Evolutionary conservation across 129 eudicot species (phyloP), one percentile per base, ranked within the genome.

Genomic region (Tanacetum coccineum): DNA sequence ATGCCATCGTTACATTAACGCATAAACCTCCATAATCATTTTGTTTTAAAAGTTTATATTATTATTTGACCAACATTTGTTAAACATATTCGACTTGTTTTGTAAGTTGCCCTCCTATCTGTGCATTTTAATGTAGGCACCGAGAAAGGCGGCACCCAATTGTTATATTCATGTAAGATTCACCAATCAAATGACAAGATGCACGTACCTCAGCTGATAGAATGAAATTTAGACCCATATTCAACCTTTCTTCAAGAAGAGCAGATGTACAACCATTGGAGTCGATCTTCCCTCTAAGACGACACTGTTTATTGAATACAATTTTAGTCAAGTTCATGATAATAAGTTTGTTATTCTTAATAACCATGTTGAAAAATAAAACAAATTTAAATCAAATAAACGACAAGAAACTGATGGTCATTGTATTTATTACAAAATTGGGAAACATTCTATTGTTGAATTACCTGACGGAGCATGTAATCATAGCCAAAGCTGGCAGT

Each of bases 401-500:
- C 8, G 42, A 6, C 42, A 26, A 58, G 2, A 13, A 26, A 13
- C 63, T 1, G 14, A 58, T 13, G 13, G 19, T 26, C 42, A 26
- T 6, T 36, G 42, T 36, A 36, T 7, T 36, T 36, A 36, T 36
- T 36, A 7, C 42, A 36, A 36, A 36, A 36, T 36, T 1, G 7
- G 10, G 10, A 36, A 36, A 36, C 42, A 36, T 36, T 36, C 42
- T 36, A 36, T 73, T 12, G 49, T 18, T 73, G n/a, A 54, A 8
- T 76, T 78, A 85, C 97, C 96, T 87, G 95, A 19, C 97, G 96
- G 13, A 87, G 81, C 13, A 91, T 77, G 63, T 79, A 87, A 83
- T 91, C 95, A 77, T 91, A 91, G 21, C 97, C 97, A 52, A 87
- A 74, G 74, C 95, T 87, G 18, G 97, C 85, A 50, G 88, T 85